Evolutionary conservation across 257 asterid species (phyloP).

Genomic region (Nicotiana noctiflora): DNA sequence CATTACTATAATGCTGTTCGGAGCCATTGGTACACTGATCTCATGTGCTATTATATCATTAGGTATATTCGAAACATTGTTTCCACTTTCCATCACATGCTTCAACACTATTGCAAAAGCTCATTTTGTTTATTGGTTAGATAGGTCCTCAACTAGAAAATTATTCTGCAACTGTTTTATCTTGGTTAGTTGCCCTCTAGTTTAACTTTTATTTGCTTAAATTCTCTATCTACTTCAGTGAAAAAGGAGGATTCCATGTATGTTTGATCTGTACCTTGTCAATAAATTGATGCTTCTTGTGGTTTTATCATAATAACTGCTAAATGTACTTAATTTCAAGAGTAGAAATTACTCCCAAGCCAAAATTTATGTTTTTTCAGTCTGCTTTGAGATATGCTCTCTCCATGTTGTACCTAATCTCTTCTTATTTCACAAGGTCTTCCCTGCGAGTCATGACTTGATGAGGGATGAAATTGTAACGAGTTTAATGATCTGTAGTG

Average conservation of each 20-base stretch:
- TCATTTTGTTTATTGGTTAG: not conserved
- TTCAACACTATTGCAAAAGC: not conserved
- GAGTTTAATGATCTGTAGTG: not conserved
- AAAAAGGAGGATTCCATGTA: not conserved
- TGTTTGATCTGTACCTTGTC: not conserved
- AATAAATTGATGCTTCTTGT: not conserved
- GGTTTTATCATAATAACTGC: constrained; percentile 1
- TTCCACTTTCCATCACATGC: not conserved
- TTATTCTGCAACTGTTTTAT: not conserved
- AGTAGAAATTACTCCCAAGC: not conserved
- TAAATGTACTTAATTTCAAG: not conserved
- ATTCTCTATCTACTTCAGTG: too few species aligned
- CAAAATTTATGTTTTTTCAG: not conserved
- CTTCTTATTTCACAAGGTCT: not conserved
- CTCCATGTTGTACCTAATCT: not conserved
- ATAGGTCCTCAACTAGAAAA: not conserved
- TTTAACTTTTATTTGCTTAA: not conserved
- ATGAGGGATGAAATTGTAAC: not conserved
- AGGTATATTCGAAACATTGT: constrained; percentile 19
- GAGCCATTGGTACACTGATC: constrained; percentile 40
- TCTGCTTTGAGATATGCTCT: not conserved
- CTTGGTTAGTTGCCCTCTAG: not conserved
- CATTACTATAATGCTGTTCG: constrained; percentile 36
- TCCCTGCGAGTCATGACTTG: not conserved
- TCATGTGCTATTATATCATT: constrained; percentile 31